Conservation (phyloP, 75 land plant species). For the Sequoiadendron giganteum region DNA sequence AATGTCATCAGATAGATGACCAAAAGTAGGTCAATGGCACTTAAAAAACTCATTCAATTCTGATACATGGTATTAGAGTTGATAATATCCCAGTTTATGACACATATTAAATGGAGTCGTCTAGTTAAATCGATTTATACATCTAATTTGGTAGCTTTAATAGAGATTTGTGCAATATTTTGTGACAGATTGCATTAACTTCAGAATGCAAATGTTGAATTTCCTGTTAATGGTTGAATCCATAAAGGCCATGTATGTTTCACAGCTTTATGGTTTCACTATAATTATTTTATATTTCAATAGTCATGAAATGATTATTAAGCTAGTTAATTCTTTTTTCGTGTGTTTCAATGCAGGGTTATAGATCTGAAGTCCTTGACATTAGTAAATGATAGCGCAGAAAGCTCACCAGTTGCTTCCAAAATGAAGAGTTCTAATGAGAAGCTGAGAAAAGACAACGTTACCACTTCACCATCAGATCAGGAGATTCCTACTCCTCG, state of each 20-base stretch:
- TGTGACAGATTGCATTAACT: background rate
- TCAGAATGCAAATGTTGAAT: background rate
- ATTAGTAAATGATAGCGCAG: constrained; percentile 30
- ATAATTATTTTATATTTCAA: background rate
- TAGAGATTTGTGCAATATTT: background rate
- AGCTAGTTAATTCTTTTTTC: background rate
- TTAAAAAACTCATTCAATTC: background rate
- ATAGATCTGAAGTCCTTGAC: constrained; percentile 51
- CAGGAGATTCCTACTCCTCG: constrained; percentile 20
- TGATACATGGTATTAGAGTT: background rate
- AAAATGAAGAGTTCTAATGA: constrained; percentile 22
- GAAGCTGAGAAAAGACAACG: constrained; percentile 11
- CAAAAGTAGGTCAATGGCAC: background rate
- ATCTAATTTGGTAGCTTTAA: background rate
- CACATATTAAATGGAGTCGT: background rate
- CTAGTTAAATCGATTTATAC: background rate
- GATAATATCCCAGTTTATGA: background rate
- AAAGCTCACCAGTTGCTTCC: constrained; percentile 21
- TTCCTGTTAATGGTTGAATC: background rate
- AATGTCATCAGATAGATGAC: background rate
- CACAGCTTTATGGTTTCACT: background rate
- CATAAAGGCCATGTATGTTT: background rate
- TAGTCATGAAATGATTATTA: background rate
- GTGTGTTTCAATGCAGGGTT: constrained; percentile 25
- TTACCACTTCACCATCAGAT: background rate